A percentile compares a stretch with the other conserved stretches of the same genome.
These are phyloP conservation scores for Cystofilobasidium capitatum DNA, from an alignment of 768 basidiomycete species.

Conservation along the genomic window DNA sequence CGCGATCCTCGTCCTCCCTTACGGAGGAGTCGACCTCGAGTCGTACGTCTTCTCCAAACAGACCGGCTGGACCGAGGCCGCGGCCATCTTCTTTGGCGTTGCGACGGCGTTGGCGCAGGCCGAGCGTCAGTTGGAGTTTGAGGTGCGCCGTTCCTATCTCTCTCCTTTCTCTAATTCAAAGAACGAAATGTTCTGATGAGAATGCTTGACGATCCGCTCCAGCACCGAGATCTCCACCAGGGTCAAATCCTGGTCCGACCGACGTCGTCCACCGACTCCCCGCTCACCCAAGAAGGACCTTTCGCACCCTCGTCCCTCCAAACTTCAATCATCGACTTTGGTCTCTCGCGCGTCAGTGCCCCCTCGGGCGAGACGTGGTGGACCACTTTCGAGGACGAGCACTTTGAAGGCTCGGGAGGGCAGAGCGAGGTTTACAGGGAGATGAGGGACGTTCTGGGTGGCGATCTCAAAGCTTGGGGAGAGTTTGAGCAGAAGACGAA, in stretches of 20 bases:
- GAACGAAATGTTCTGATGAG: not conserved
- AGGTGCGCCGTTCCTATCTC: constrained; percentile 50
- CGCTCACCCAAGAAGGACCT: constrained; percentile 40
- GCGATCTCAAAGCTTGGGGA: constrained; percentile 51
- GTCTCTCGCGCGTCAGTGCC: constrained; percentile 65
- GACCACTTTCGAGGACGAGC: constrained; percentile 75
- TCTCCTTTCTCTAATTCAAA: constrained; percentile 14
- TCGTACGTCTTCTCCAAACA: constrained; percentile 54
- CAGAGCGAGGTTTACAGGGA: constrained; percentile 91
- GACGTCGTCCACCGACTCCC: constrained; percentile 28
- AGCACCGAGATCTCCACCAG: constrained; percentile 99
- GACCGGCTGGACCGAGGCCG: constrained; percentile 71
- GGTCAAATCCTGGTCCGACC: constrained; percentile 80
- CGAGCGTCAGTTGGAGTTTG: constrained; percentile 71
- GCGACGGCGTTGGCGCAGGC: constrained; percentile 64
- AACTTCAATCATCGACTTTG: constrained; percentile 87
- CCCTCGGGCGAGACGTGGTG: constrained; percentile 50
- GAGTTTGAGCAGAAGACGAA: constrained; percentile 73
- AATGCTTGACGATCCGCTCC: not conserved
- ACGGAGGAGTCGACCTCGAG: constrained; percentile 86
- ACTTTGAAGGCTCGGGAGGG: constrained; percentile 85
- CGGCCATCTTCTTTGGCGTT: constrained; percentile 84
- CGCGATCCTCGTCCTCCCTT: constrained; percentile 77
- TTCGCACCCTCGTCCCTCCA: constrained; percentile 48
- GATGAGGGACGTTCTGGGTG: constrained; percentile 57